A percentile compares a stretch with the other conserved stretches of the same genome.
phyloP scores from a whole-genome alignment of 2,329 filamentous ascomycete genomes.

The Cercospora sp. region DNA sequence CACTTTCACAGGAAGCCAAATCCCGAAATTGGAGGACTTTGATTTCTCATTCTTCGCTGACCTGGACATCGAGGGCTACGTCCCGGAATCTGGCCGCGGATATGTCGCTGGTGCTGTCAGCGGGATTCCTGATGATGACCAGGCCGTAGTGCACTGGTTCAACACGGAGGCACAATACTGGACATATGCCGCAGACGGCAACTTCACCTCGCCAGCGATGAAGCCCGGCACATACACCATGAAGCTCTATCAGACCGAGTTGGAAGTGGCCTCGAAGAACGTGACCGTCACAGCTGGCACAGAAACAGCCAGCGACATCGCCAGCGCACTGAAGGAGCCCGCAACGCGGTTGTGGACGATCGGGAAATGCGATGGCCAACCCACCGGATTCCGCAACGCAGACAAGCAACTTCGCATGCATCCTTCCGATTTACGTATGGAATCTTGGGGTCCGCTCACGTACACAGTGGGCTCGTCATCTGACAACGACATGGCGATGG shows the following conservation, averaged over 20 bases:
- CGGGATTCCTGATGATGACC: slow-evolving; percentile 55
- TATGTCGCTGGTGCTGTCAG: slow-evolving; percentile 62
- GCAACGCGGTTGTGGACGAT: slow-evolving; percentile 61
- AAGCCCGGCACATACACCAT: slow-evolving; percentile 69
- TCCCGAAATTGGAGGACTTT: slow-evolving; percentile 49
- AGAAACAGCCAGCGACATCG: slow-evolving; percentile 54
- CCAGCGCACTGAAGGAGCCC: slow-evolving; percentile 50
- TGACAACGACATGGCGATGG: slow-evolving; percentile 19
- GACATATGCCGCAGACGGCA: slow-evolving; percentile 57
- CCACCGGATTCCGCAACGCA: slow-evolving; percentile 63
- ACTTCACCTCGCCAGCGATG: slow-evolving; percentile 66
- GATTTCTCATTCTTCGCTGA: slow-evolving; percentile 63
- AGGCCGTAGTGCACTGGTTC: slow-evolving; percentile 65
- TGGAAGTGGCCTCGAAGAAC: slow-evolving; percentile 53
- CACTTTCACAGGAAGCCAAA: slow-evolving; percentile 59
- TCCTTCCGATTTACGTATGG: slow-evolving; percentile 51
- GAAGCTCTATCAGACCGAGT: slow-evolving; percentile 63
- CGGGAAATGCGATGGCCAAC: slow-evolving; percentile 64
- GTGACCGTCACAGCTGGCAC: slow-evolving; percentile 55
- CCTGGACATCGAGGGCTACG: slow-evolving; percentile 60
- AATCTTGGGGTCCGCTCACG: slow-evolving; percentile 13
- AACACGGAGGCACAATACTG: slow-evolving; percentile 66
- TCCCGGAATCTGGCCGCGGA: slow-evolving; percentile 58
- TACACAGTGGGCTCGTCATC: slow-evolving; percentile 14
- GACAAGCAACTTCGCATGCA: slow-evolving; percentile 69